These are phyloP conservation scores for Exophiala lecanii-corni DNA, from an alignment of 2,329 filamentous ascomycete species.

Conservation along the genomic window DNA sequence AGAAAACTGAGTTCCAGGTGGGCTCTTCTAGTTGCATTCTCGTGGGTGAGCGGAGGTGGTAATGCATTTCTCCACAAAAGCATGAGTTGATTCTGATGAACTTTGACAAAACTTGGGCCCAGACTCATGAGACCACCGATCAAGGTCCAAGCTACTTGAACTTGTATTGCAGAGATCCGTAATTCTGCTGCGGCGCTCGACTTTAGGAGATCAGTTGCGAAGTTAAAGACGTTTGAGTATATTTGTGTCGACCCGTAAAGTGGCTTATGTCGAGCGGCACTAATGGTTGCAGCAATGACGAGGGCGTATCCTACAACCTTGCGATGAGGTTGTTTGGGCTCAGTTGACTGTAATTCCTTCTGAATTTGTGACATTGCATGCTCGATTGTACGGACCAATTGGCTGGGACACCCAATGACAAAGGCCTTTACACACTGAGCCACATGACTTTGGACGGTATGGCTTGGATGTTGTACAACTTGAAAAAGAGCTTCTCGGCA, in stretches of 20 bases:
- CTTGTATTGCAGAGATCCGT: conserved; percentile 84
- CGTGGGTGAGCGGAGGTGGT: conserved; percentile 87
- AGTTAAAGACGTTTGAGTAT: conserved; percentile 82
- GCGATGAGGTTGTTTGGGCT: conserved; percentile 61
- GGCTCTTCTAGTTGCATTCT: conserved; percentile 79
- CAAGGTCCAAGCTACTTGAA: conserved; percentile 96
- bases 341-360: conserved; percentile 63
- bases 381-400: conserved; percentile 83
- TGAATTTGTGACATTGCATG: conserved; percentile 95
- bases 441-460: conserved; percentile 88
- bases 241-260: conserved; percentile 94
- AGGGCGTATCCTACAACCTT: conserved; percentile 88
- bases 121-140: conserved; percentile 96
- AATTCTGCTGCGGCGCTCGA: conserved; percentile 87
- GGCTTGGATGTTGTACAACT: conserved; percentile 89
- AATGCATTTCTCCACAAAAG: conserved; percentile 96
- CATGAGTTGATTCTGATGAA: conserved; percentile 88
- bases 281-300: conserved; percentile 83
- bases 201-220: conserved; percentile 88
- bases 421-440: conserved; percentile 82
- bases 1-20: conserved; percentile 87
- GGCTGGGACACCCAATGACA: conserved; percentile 84
- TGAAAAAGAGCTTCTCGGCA: conserved; percentile 86
- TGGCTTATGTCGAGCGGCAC: conserved; percentile 80
- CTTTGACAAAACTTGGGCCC: conserved; percentile 97